Conservation (phyloP, 805 yeast genomes). For the Zygosaccharomyces bailii region DNA sequence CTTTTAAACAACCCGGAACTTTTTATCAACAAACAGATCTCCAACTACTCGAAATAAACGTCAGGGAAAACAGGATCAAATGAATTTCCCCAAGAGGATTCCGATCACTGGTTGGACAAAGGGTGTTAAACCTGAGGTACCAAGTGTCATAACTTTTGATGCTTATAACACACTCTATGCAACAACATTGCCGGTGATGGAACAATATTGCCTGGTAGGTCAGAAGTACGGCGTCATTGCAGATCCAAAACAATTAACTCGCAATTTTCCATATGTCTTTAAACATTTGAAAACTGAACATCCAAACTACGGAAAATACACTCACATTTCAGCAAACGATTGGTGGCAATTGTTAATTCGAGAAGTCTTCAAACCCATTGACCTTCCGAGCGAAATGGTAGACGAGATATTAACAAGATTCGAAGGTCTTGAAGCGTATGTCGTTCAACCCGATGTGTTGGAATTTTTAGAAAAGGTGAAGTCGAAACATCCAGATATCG, state of each 20-base stretch:
- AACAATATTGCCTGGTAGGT: constrained; percentile 52
- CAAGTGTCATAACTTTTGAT: constrained; percentile 58
- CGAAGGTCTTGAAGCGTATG: constrained; percentile 50
- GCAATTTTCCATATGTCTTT: constrained; percentile 36
- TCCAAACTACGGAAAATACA: constrained; percentile 62
- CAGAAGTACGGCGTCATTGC: constrained; percentile 41
- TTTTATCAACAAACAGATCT: neutral
- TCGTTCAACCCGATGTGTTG: constrained; percentile 50
- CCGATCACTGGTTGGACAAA: constrained; percentile 15
- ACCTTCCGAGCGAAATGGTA: constrained; percentile 39
- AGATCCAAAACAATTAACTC: constrained; percentile 27
- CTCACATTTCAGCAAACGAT: constrained; percentile 33
- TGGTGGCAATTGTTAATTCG: constrained; percentile 62
- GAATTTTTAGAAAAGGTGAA: constrained; percentile 41
- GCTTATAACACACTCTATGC: constrained; percentile 65
- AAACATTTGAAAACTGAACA: constrained; percentile 36
- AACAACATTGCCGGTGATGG: constrained; percentile 51
- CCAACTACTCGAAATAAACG: neutral
- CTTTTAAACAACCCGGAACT: neutral
- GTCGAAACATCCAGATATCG: constrained; percentile 33
- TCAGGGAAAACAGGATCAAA: neutral
- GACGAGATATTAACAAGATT: constrained; percentile 47
- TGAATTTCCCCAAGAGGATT: constrained; percentile 14
- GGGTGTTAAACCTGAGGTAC: constrained; percentile 23
- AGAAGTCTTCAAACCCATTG: constrained; percentile 40